Percentiles rank a stretch among this genome's conserved stretches.
These are phyloP conservation scores for Apiospora saccharicola DNA, from an alignment of 2,329 filamentous ascomycete genomes.

Conservation along the genomic window DNA sequence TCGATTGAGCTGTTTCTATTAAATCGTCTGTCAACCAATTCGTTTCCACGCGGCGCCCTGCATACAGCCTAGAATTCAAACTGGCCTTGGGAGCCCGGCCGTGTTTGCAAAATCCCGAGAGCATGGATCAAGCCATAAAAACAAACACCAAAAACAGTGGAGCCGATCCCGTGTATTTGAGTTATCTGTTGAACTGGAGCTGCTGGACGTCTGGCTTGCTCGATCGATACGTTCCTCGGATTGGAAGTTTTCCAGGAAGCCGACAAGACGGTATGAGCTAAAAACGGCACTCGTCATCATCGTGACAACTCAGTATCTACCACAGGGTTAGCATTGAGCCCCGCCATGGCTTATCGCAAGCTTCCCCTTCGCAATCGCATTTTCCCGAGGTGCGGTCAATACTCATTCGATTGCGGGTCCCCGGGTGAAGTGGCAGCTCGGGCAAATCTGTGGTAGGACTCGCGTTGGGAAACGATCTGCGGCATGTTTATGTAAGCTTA, in stretches of 20 bases:
- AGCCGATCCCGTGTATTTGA: background rate
- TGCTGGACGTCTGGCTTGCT: background rate
- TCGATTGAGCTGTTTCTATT: background rate
- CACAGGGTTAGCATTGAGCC: background rate
- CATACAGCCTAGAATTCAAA: background rate
- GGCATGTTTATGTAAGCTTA: background rate
- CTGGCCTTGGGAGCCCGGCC: background rate
- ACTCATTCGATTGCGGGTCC: constrained; percentile 16
- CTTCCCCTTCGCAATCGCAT: background rate
- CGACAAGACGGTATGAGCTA: background rate
- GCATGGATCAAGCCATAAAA: constrained; percentile 13
- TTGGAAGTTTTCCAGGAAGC: background rate
- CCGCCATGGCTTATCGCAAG: background rate
- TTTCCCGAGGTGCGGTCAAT: background rate
- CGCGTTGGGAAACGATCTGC: constrained; percentile 16
- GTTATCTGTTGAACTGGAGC: background rate
- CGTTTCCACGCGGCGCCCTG: background rate
- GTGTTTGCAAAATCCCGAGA: constrained; percentile 12
- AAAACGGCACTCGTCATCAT: background rate
- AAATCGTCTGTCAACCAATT: background rate
- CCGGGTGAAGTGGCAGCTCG: background rate
- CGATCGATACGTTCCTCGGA: background rate
- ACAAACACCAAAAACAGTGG: background rate
- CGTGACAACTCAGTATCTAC: background rate
- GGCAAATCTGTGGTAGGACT: background rate